A percentile compares a stretch with the other conserved stretches of the same genome.
Conservation (phyloP, 179 eudicot species). For the Kewa caespitosa region DNA sequence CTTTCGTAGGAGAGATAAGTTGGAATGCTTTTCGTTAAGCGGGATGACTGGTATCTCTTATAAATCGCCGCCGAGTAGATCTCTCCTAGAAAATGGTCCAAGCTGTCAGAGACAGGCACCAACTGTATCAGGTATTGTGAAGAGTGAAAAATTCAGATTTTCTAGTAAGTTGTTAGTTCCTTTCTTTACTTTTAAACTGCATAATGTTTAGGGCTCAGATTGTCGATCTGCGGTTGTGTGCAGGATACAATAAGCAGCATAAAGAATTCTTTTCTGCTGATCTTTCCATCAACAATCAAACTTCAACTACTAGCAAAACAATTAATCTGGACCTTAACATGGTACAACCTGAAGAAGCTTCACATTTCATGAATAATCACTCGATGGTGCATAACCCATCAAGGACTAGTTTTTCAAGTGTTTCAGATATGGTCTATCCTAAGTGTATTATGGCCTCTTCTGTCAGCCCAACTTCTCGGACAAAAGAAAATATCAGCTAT, state of each 20-base stretch:
- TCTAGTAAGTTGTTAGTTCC: not conserved
- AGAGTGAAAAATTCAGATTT: not conserved
- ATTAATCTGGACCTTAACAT: slow-evolving; percentile 49
- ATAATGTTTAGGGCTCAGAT: slow-evolving; percentile 12
- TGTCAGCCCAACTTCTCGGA: slow-evolving; percentile 20
- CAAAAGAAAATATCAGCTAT: slow-evolving; percentile 2
- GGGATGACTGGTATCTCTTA: slow-evolving; percentile 17
- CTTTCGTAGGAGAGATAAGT: slow-evolving; percentile 12
- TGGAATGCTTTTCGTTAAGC: slow-evolving; percentile 15
- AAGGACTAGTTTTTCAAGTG: slow-evolving; percentile 20
- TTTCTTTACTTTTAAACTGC: not conserved
- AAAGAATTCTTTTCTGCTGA: slow-evolving; percentile 12
- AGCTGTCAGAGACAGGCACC: slow-evolving; percentile 15
- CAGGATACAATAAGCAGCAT: slow-evolving; percentile 35
- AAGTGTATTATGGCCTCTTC: slow-evolving; percentile 9
- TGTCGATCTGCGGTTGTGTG: slow-evolving; percentile 25
- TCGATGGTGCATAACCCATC: slow-evolving; percentile 28
- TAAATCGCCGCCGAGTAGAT: slow-evolving; percentile 18
- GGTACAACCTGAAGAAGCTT: slow-evolving; percentile 35
- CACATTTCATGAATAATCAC: slow-evolving; percentile 24
- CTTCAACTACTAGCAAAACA: slow-evolving; percentile 15
- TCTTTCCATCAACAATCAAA: slow-evolving; percentile 18
- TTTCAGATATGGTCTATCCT: slow-evolving; percentile 18
- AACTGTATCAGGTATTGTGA: slow-evolving; percentile 26
- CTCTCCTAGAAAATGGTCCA: slow-evolving; percentile 8